These are phyloP conservation scores for Trematosphaeria pertusa DNA, from an alignment of 2,329 filamentous ascomycete genomes.

Conservation along the genomic window DNA sequence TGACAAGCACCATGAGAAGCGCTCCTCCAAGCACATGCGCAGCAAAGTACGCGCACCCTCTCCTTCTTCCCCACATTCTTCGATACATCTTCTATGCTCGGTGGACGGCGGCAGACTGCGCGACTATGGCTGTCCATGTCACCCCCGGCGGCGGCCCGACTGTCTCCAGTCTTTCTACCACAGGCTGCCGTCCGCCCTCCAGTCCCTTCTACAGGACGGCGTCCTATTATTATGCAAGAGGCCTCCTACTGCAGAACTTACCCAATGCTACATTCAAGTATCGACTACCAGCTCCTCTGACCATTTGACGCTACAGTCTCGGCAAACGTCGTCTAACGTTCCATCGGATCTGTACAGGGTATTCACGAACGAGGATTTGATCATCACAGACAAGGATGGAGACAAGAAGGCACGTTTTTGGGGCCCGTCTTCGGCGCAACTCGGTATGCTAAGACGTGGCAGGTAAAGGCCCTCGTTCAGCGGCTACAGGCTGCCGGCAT, in stretches of 20 bases:
- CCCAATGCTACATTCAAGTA: constrained; percentile 14
- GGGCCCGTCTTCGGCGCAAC: not conserved
- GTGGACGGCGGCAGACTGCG: constrained; percentile 11
- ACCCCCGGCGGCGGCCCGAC: constrained; percentile 18
- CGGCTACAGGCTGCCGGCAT: constrained; percentile 62
- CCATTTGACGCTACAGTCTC: constrained; percentile 33
- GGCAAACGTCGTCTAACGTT: constrained; percentile 19
- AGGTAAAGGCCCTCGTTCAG: constrained; percentile 62
- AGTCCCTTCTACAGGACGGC: constrained; percentile 19
- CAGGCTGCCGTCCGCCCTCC: constrained; percentile 31
- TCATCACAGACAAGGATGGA: constrained; percentile 64
- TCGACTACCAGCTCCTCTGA: constrained; percentile 33
- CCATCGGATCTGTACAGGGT: constrained; percentile 65
- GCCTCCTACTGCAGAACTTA: constrained; percentile 21
- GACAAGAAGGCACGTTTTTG: constrained; percentile 54
- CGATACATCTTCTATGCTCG: constrained; percentile 18
- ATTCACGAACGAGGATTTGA: constrained; percentile 65
- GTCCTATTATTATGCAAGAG: constrained; percentile 28
- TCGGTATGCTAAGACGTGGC: not conserved
- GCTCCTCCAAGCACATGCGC: constrained; percentile 37
- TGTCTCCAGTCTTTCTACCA: constrained; percentile 30
- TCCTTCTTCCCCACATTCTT: constrained; percentile 24
- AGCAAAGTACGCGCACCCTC: constrained; percentile 41
- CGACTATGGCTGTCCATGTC: constrained; percentile 6
- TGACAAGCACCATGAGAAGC: constrained; percentile 61